phyloP scores from a whole-genome alignment of 2,329 filamentous ascomycete genomes.

The Paraphaeosphaeria minitans region DNA sequence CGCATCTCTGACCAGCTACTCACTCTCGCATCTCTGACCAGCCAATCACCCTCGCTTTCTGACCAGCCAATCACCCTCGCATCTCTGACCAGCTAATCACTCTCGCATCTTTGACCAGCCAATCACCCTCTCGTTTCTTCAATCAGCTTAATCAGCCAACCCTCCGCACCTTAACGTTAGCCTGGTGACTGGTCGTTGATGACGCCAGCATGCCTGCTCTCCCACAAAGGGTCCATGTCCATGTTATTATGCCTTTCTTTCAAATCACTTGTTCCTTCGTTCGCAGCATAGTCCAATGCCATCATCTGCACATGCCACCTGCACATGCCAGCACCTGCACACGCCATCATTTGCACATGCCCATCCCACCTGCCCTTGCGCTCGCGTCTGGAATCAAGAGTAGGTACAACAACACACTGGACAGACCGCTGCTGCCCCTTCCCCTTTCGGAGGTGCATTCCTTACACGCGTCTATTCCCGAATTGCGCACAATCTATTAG shows the following conservation, averaged over 20 bases:
- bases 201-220: constrained; percentile 20
- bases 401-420: neutral
- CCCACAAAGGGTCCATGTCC: neutral
- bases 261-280: neutral
- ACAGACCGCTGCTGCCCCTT: neutral
- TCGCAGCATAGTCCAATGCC: neutral
- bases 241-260: neutral
- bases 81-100: too few species aligned
- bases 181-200: constrained; percentile 8
- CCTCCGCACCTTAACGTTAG: constrained; percentile 8
- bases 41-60: too few species aligned
- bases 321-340: neutral
- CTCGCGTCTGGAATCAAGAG: neutral
- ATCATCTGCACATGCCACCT: neutral
- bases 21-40: too few species aligned
- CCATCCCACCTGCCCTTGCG: neutral
- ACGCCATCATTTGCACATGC: neutral
- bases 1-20: too few species aligned
- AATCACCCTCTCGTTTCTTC: too few species aligned
- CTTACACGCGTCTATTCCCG: neutral
- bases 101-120: too few species aligned
- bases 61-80: too few species aligned
- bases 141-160: too few species aligned
- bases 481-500: neutral
- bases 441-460: neutral